Conservation (phyloP, 495 filamentous ascomycete species). For the Zalerion maritima region DNA sequence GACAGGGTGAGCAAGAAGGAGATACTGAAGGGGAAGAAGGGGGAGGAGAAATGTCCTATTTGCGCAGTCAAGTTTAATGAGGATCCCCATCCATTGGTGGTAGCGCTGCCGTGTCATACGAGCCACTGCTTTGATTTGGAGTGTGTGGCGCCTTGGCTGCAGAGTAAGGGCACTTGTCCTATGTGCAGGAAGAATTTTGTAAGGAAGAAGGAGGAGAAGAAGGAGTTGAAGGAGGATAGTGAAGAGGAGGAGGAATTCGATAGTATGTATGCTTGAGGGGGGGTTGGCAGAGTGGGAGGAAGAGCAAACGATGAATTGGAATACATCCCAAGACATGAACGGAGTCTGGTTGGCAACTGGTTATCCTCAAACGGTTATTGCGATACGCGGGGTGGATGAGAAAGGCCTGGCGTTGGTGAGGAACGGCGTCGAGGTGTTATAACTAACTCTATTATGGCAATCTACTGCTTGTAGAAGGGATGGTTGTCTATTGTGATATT, state of each 20-base stretch:
- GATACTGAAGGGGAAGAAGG: constrained; percentile 28
- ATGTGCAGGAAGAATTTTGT: constrained; percentile 68
- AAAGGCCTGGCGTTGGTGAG: constrained; percentile 6
- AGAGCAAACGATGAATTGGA: too few relatives aligned
- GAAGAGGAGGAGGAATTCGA: constrained; percentile 54
- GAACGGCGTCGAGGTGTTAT: too few relatives aligned
- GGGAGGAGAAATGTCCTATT: constrained; percentile 65
- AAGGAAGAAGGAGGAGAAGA: constrained; percentile 51
- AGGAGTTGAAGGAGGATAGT: constrained; percentile 24
- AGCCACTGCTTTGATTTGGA: constrained; percentile 82
- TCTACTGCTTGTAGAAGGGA: too few relatives aligned
- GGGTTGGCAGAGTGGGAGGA: constrained; percentile 2
- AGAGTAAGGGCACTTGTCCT: constrained; percentile 78
- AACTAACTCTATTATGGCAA: too few relatives aligned
- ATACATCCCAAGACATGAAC: too few relatives aligned
- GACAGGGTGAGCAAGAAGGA: constrained; percentile 62
- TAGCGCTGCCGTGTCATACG: constrained; percentile 69
- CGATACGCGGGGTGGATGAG: not conserved
- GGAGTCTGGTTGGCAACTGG: too few relatives aligned
- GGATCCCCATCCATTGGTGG: constrained; percentile 66
- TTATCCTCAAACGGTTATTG: too few relatives aligned
- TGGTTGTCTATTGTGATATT: too few relatives aligned
- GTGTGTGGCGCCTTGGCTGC: constrained; percentile 87
- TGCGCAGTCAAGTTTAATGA: constrained; percentile 75
- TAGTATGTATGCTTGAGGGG: constrained; percentile 53